Evolutionary conservation across 305 asterid species (phyloP).

Genomic region (Fraxinus angustifolia): DNA sequence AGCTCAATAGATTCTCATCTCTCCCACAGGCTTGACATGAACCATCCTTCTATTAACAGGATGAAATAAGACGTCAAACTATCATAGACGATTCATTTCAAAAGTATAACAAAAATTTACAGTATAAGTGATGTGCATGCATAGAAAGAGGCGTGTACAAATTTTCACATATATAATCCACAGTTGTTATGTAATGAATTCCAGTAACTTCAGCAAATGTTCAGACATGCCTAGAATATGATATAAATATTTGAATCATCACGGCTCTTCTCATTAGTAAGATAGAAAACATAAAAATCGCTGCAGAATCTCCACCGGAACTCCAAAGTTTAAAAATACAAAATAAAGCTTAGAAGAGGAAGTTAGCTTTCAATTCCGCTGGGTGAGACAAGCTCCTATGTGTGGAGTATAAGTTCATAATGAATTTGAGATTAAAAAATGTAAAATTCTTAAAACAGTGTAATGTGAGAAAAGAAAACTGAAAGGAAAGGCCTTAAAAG

Average conservation of each 20-base stretch:
- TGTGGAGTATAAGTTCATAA: neutral
- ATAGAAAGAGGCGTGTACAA: neutral
- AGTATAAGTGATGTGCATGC: neutral
- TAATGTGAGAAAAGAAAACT: neutral
- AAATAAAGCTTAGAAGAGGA: neutral
- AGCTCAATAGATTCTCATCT: slow-evolving; percentile 53
- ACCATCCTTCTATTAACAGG: slow-evolving; percentile 60
- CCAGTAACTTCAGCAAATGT: neutral
- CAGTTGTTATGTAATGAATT: neutral
- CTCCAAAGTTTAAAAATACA: neutral
- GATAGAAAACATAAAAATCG: neutral
- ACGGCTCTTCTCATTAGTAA: neutral
- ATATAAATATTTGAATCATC: neutral
- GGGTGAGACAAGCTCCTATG: neutral
- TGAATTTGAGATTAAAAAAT: neutral
- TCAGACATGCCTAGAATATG: neutral
- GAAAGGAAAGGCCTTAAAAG: neutral
- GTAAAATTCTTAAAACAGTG: neutral
- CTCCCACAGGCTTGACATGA: slow-evolving; percentile 81
- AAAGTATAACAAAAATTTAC: neutral
- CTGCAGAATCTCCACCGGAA: neutral
- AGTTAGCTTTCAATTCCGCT: neutral
- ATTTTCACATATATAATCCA: neutral
- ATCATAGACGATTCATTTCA: neutral
- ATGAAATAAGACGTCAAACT: neutral